Percentiles rank a stretch among this genome's conserved stretches.
Conservation (phyloP, 805 yeast genomes). For the Barnettozyma californica region DNA sequence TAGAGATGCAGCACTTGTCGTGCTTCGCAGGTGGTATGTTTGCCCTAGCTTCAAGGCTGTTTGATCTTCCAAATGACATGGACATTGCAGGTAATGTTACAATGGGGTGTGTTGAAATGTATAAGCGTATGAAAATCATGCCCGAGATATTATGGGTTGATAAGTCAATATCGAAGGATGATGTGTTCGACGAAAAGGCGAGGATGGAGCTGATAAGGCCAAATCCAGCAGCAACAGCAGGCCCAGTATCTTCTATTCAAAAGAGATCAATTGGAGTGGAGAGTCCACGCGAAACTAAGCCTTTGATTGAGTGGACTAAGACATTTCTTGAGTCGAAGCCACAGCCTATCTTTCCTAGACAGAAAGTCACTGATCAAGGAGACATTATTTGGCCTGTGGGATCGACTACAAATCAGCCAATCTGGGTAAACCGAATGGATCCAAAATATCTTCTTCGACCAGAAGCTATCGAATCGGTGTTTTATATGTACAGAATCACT, state of each 20-base stretch:
- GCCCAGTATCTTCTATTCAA: not conserved
- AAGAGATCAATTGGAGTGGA: not conserved
- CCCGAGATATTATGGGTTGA: conserved; percentile 37
- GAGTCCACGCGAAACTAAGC: not conserved
- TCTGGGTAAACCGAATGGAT: conserved; percentile 30
- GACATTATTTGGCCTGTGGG: conserved; percentile 9
- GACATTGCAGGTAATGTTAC: conserved; percentile 39
- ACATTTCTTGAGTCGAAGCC: not conserved
- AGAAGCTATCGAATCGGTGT: conserved; percentile 56
- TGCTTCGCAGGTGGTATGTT: conserved; percentile 54
- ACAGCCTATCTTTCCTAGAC: conserved; percentile 1
- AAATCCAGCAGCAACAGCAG: not conserved
- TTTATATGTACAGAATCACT: conserved; percentile 53
- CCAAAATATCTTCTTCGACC: conserved; percentile 48
- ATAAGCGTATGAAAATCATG: conserved; percentile 36
- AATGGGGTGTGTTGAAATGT: conserved; percentile 43
- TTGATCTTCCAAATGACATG: conserved; percentile 32
- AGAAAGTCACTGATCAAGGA: conserved; percentile 8
- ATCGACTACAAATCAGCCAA: conserved; percentile 22
- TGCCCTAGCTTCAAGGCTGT: conserved; percentile 40
- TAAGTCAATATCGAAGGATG: conserved; percentile 17
- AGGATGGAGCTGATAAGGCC: conserved; percentile 8
- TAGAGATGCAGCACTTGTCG: conserved; percentile 41
- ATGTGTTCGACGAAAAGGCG: conserved; percentile 19
- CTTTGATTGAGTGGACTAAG: not conserved